These are phyloP conservation scores for Prunus campanulata DNA, from an alignment of 306 rosid species.

Conservation along the genomic window DNA sequence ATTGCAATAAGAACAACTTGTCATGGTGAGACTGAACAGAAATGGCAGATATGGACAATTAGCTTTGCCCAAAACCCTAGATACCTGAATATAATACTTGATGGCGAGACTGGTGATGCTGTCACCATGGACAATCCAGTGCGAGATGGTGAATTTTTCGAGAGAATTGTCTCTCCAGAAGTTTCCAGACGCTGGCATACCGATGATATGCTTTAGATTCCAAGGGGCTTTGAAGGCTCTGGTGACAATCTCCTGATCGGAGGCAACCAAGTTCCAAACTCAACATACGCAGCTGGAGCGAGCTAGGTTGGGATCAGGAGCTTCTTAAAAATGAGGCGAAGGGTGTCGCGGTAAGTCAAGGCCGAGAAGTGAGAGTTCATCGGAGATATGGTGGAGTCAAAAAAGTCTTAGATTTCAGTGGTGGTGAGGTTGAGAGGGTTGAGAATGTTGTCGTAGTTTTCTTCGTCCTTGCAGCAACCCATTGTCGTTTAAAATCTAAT, in stretches of 20 bases:
- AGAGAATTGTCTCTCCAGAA: conserved; percentile 86
- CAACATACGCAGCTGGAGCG: conserved; percentile 83
- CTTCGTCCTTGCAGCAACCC: conserved; percentile 67
- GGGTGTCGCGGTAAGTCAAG: conserved; percentile 71
- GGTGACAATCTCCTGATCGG: conserved; percentile 60
- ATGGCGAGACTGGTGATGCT: conserved; percentile 88
- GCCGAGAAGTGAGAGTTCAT: conserved; percentile 76
- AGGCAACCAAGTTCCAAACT: conserved; percentile 79
- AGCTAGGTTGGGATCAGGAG: conserved; percentile 71
- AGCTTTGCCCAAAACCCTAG: neutral
- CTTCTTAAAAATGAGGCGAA: conserved; percentile 69
- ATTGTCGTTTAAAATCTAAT: neutral
- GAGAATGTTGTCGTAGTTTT: conserved; percentile 43
- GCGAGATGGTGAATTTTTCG: conserved; percentile 78
- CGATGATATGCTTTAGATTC: conserved; percentile 59
- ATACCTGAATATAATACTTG: conserved; percentile 86
- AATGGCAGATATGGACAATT: too few species aligned
- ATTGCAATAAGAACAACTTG: too few species aligned
- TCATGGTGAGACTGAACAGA: too few species aligned
- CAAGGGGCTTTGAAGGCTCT: conserved; percentile 61
- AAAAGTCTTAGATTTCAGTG: conserved; percentile 1
- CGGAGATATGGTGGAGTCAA: conserved; percentile 38
- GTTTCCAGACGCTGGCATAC: conserved; percentile 68
- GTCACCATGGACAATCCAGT: conserved; percentile 63
- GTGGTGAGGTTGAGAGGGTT: conserved; percentile 24